These are phyloP conservation scores for Cytospora piceae DNA, from an alignment of 2,329 filamentous ascomycete species.

Conservation along the genomic window DNA sequence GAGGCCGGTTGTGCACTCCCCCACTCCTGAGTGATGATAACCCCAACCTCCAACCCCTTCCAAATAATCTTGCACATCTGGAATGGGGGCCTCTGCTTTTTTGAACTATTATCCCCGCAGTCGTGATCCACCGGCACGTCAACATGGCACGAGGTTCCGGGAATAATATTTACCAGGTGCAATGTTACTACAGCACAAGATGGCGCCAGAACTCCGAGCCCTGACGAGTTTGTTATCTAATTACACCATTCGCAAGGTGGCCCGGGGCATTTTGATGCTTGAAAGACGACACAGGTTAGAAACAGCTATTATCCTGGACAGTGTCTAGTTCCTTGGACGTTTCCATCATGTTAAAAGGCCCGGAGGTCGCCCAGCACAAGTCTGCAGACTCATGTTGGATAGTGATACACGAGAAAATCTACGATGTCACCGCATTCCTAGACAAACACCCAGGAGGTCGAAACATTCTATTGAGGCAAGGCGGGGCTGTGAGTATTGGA, in stretches of 20 bases:
- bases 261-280: not conserved
- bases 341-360: conserved; percentile 35
- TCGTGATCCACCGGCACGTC: not conserved
- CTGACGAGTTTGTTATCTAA: not conserved
- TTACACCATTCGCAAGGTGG: not conserved
- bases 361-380: conserved; percentile 42
- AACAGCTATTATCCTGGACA: not conserved
- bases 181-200: not conserved
- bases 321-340: not conserved
- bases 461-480: conserved; percentile 38
- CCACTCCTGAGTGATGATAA: not conserved
- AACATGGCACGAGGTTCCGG: not conserved
- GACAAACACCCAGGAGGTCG: conserved; percentile 39
- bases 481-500: conserved; percentile 36
- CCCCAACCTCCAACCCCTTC: not conserved
- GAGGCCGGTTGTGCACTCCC: not conserved
- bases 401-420: conserved; percentile 40
- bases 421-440: conserved; percentile 45
- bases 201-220: not conserved
- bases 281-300: not conserved
- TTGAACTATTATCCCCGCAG: not conserved
- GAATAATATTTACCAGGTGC: not conserved
- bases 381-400: conserved; percentile 44
- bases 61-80: not conserved
- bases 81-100: not conserved